Conservation (phyloP, 495 filamentous ascomycete genomes). For the Aspergillus nidulans region DNA sequence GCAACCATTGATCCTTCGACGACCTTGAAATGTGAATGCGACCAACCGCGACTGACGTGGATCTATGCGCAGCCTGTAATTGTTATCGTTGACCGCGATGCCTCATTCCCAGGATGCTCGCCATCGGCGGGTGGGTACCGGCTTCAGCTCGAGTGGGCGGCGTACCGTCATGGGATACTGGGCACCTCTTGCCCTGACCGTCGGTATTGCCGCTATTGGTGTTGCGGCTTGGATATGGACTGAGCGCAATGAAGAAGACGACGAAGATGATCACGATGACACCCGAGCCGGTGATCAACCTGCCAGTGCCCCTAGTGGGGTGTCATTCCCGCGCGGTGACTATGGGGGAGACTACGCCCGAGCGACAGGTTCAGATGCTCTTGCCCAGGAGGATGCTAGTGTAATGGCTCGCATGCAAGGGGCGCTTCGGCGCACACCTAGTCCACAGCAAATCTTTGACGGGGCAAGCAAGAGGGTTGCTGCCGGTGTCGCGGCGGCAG, state of each 20-base stretch:
- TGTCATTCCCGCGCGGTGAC: slow-evolving; percentile 26
- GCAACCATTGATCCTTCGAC: slow-evolving; percentile 11
- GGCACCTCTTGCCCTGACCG: slow-evolving; percentile 78
- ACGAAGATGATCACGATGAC: slow-evolving; percentile 53
- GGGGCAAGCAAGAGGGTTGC: slow-evolving; percentile 69
- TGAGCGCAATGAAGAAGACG: slow-evolving; percentile 71
- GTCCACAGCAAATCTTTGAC: slow-evolving; percentile 83
- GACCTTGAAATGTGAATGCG: slow-evolving; percentile 36
- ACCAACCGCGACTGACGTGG: slow-evolving; percentile 22
- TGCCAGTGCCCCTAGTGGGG: slow-evolving; percentile 24
- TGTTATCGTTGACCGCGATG: slow-evolving; percentile 49
- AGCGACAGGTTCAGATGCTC: slow-evolving; percentile 27
- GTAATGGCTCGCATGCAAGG: slow-evolving; percentile 77
- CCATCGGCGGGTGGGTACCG: slow-evolving; percentile 49
- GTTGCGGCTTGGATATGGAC: slow-evolving; percentile 91
- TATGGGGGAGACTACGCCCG: slow-evolving; percentile 30
- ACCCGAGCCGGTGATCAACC: slow-evolving; percentile 40
- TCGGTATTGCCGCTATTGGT: slow-evolving; percentile 78
- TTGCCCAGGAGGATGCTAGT: slow-evolving; percentile 49
- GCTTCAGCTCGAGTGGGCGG: slow-evolving; percentile 51
- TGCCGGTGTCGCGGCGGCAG: slow-evolving; percentile 79
- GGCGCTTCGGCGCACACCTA: slow-evolving; percentile 80
- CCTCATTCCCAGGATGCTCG: slow-evolving; percentile 67
- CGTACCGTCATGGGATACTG: slow-evolving; percentile 75
- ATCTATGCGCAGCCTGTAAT: slow-evolving; percentile 33